phyloP scores from a whole-genome alignment of 2,329 filamentous ascomycete genomes.

The Podosphaera xanthii region DNA sequence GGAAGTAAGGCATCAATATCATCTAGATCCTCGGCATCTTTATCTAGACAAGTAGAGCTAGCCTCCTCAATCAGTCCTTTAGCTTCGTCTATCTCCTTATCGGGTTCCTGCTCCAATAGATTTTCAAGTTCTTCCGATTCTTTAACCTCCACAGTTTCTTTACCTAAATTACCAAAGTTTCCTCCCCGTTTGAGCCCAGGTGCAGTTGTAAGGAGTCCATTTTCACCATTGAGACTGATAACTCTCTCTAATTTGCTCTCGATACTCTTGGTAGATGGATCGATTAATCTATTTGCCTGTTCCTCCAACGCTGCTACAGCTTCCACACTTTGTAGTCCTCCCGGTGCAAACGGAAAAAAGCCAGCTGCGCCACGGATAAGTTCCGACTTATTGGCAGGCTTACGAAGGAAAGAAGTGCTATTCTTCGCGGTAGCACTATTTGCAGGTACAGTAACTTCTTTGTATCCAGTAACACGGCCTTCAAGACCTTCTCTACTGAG shows the following conservation, averaged over 20 bases:
- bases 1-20: constrained; percentile 74
- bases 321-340: constrained; percentile 70
- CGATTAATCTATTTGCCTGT: constrained; percentile 34
- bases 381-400: constrained; percentile 67
- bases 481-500: constrained; percentile 83
- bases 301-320: constrained; percentile 68
- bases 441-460: constrained; percentile 77
- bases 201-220: constrained; percentile 56
- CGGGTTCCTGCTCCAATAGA: constrained; percentile 28
- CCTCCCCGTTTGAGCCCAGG: constrained; percentile 67
- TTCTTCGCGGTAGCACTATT: constrained; percentile 84
- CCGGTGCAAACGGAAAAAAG: constrained; percentile 84
- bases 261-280: constrained; percentile 18
- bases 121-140: constrained; percentile 49
- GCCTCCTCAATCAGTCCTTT: constrained; percentile 13
- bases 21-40: constrained; percentile 22
- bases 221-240: constrained; percentile 59
- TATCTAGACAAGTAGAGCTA: constrained; percentile 12
- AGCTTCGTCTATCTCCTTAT: constrained; percentile 13
- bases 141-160: constrained; percentile 30
- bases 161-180: constrained; percentile 39
- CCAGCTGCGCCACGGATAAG: constrained; percentile 84
- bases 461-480: constrained; percentile 79
- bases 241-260: constrained; percentile 52
- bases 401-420: constrained; percentile 69